Conservation (phyloP, 2,329 filamentous ascomycete species). For the Aureobasidium sp. region DNA sequence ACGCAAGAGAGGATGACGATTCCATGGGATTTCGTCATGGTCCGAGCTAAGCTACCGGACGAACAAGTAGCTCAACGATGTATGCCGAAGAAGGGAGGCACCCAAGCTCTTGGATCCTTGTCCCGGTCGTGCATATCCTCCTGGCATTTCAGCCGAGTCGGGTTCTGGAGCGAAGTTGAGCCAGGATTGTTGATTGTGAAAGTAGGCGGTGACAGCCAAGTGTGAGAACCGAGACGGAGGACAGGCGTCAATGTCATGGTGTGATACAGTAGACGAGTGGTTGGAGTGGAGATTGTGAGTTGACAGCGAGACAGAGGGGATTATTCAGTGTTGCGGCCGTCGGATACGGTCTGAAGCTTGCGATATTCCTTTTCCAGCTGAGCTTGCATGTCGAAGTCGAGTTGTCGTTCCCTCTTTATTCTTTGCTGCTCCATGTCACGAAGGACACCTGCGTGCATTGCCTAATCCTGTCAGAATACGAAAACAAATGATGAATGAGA, state of each 20-base stretch:
- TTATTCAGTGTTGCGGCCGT: constrained; percentile 29
- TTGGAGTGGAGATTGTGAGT: background rate
- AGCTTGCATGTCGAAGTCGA: constrained; percentile 90
- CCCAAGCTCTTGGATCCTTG: background rate
- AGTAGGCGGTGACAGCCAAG: background rate
- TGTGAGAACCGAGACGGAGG: background rate
- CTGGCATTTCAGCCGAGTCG: background rate
- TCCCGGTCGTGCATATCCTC: background rate
- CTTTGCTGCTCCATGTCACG: constrained; percentile 92
- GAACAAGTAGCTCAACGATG: background rate
- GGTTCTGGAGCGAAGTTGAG: too few relatives aligned
- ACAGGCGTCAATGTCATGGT: background rate
- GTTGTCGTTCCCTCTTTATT: constrained; percentile 80
- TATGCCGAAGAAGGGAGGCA: background rate
- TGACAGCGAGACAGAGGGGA: background rate
- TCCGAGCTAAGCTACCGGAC: background rate
- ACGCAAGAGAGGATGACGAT: background rate
- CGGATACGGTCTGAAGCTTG: constrained; percentile 73
- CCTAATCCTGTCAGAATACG: constrained; percentile 43
- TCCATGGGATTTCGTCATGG: background rate
- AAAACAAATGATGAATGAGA: background rate
- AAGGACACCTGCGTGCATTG: constrained; percentile 92
- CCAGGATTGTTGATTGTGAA: background rate
- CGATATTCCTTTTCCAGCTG: constrained; percentile 82
- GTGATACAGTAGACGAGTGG: background rate